Base-by-base conservation (phyloP, 2,329 filamentous ascomycete species). In the Cladophialophora exuberans region DNA sequence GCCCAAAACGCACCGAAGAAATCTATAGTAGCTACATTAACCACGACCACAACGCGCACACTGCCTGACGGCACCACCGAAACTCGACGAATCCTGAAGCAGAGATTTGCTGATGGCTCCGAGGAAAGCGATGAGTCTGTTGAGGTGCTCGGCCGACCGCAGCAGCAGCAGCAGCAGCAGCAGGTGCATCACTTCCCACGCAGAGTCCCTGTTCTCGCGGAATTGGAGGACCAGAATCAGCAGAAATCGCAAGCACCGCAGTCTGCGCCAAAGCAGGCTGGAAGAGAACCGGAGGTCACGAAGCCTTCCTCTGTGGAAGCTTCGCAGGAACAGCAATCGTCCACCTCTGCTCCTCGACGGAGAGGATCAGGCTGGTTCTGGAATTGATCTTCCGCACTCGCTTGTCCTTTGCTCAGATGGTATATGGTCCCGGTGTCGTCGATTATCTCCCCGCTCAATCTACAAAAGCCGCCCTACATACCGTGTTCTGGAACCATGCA, bases 21-120 rank as follows among this genome's bases (percentile, higher is more conserved):
- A 6, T 55, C 52, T 17, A 66, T 86, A 2, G 66, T 85, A 1
- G 83, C 81, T 0, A 83, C 81, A 1, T 69, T 82, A 36, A 84
- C 80, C 1, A 83, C 76, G 0, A 85, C 81, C 2, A 77, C 83
- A 59, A 79, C 79, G 3, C 77, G 73, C 3, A 77, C 76, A 2
- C 70, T 79, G 1, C 73, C 80, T 0, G 83, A 86, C 65, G 83
- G 83, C 10, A 80, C 79, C 0, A 70, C 84, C 2, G 79, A 80
- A 6, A 85, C 80, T 0, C 83, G 80, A 61, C 76, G 78, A 1
- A 71, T 83, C 7, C 69, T 83, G 13, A 85, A 81, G 59, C 81
- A 79, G 63, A 75, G 79, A 2, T 86, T 84, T 62, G 72, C 79
- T 1, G 82, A 86, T 69, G 83, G 83, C 0, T 73, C 76, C 3